Conservation (phyloP, 2,329 filamentous ascomycete species). For the Cladosporium halotolerans region DNA sequence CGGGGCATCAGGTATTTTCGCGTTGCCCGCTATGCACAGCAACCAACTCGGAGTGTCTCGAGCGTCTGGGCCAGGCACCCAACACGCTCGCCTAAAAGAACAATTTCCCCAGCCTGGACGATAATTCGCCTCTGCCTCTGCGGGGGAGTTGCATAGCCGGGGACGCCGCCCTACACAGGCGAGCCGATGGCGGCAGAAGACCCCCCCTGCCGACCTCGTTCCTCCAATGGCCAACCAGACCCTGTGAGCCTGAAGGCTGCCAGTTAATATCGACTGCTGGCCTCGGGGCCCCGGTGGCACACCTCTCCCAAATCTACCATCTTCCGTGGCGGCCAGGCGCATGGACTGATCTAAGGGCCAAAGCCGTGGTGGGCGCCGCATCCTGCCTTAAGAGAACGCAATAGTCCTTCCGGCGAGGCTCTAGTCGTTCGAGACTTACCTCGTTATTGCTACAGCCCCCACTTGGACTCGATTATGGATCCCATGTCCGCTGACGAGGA, state of each 20-base stretch:
- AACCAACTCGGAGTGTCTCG: too few species aligned
- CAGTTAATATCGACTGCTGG: conserved; percentile 4
- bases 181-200: conserved; percentile 7
- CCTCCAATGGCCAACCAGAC: conserved; percentile 7
- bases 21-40: too few species aligned
- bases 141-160: not conserved
- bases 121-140: conserved; percentile 1
- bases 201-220: not conserved
- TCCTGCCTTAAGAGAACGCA: too few species aligned
- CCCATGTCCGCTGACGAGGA: conserved; percentile 7
- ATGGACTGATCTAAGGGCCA: not conserved
- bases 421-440: not conserved
- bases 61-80: not conserved
- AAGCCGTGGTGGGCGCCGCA: too few species aligned
- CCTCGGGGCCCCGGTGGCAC: conserved; percentile 3
- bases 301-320: conserved; percentile 5
- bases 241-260: conserved; percentile 10
- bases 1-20: too few species aligned
- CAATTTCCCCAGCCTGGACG: conserved; percentile 1
- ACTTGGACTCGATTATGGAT: not conserved
- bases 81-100: not conserved
- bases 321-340: not conserved
- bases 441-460: too few species aligned
- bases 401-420: too few species aligned
- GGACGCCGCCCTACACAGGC: not conserved